Evolutionary conservation across 768 basidiomycete genomes (phyloP).

Genomic region (Tylopilus sp.): DNA sequence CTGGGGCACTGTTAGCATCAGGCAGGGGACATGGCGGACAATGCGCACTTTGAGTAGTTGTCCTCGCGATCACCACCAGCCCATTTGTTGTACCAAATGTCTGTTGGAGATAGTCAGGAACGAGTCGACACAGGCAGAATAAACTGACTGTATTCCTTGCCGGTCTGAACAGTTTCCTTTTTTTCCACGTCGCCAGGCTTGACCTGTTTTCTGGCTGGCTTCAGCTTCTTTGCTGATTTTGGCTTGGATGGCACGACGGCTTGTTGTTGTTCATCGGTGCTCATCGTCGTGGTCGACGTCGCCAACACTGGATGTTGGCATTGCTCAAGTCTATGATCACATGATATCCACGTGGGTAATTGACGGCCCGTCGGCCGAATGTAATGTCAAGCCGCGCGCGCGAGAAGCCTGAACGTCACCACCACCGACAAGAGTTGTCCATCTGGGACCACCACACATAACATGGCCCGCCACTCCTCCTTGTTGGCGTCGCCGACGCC

Average conservation of each 20-base stretch:
- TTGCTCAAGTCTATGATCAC: slow-evolving; percentile 11
- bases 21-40: not conserved
- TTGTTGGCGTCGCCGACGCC: slow-evolving; percentile 44
- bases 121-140: not conserved
- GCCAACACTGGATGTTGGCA: not conserved
- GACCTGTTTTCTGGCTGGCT: slow-evolving; percentile 93
- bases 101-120: slow-evolving; percentile 35
- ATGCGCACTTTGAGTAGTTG: slow-evolving; percentile 84
- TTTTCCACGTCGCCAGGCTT: slow-evolving; percentile 88
- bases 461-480: slow-evolving; percentile 48
- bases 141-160: slow-evolving; percentile 91
- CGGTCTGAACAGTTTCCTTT: slow-evolving; percentile 83
- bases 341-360: slow-evolving; percentile 21
- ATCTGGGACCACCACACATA: slow-evolving; percentile 19
- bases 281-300: slow-evolving; percentile 32
- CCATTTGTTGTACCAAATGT: slow-evolving; percentile 99
- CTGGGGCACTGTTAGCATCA: slow-evolving; percentile 35
- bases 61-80: slow-evolving; percentile 99
- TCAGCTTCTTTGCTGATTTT: slow-evolving; percentile 59
- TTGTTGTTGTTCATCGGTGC: slow-evolving; percentile 24
- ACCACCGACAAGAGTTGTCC: not conserved
- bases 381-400: not conserved
- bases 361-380: slow-evolving; percentile 12
- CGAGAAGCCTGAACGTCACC: slow-evolving; percentile 10
- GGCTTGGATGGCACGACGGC: slow-evolving; percentile 16